A percentile compares a stretch with the other conserved stretches of the same genome.
Conservation (phyloP, 352 stramenopile species). For the Pythium insidiosum region DNA sequence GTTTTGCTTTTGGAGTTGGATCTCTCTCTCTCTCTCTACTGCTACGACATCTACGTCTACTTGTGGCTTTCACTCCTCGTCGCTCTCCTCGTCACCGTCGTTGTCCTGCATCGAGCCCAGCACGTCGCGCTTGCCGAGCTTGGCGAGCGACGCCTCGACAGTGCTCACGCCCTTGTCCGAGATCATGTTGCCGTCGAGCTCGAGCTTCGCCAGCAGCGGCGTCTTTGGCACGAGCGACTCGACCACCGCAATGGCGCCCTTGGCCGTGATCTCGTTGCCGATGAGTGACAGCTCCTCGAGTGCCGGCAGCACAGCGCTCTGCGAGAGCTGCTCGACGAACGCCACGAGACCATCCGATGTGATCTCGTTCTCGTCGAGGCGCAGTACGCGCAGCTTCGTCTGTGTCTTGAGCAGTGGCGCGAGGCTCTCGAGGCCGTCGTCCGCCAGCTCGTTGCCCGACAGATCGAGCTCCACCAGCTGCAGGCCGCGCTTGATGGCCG, state of each 20-base stretch:
- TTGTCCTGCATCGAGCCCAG: conserved; percentile 81
- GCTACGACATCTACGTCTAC: not conserved
- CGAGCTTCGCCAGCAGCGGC: conserved; percentile 27
- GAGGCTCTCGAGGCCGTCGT: conserved; percentile 59
- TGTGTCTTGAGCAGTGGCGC: conserved; percentile 49
- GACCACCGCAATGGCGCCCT: conserved; percentile 50
- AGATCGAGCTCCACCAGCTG: conserved; percentile 79
- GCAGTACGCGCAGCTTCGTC: conserved; percentile 42
- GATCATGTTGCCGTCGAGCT: conserved; percentile 74
- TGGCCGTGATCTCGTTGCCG: conserved; percentile 75
- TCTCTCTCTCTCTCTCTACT: not conserved
- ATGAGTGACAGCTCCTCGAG: conserved; percentile 51
- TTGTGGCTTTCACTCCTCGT: conserved; percentile 6
- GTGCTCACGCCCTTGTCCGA: conserved; percentile 47
- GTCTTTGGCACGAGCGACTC: conserved; percentile 35
- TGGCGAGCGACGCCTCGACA: conserved; percentile 31
- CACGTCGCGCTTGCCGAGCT: conserved; percentile 34
- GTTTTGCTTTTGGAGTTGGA: not conserved
- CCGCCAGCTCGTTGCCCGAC: conserved; percentile 83
- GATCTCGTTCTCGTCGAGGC: conserved; percentile 79
- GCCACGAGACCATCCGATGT: conserved; percentile 43
- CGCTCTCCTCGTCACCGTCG: conserved; percentile 63
- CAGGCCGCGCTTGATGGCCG: conserved; percentile 51
- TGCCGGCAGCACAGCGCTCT: conserved; percentile 14
- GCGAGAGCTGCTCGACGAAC: conserved; percentile 20